phyloP scores from a whole-genome alignment of 2,329 filamentous ascomycete species.

The Fusarium succisae region DNA sequence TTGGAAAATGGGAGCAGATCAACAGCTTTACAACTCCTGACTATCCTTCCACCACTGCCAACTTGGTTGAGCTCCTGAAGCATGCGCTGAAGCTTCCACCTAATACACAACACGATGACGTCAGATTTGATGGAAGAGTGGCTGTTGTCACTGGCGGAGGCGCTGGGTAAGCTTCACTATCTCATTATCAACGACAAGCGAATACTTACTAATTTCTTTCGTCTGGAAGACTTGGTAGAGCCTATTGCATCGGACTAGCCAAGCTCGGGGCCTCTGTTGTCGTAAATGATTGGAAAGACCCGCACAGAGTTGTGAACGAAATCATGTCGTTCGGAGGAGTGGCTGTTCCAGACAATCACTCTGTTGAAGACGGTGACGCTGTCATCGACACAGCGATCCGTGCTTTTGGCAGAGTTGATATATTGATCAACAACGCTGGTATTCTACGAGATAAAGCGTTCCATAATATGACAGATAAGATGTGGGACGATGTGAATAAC shows the following conservation, averaged over 20 bases:
- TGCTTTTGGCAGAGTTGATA: neutral
- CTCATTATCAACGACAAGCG: neutral
- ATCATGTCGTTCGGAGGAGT: neutral
- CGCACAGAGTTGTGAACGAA: neutral
- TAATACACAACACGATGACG: neutral
- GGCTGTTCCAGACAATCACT: neutral
- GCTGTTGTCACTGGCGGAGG: neutral
- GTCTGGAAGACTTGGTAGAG: neutral
- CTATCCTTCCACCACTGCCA: neutral
- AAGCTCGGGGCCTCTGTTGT: neutral
- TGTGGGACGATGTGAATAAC: neutral
- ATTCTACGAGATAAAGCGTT: neutral
- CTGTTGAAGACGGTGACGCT: neutral
- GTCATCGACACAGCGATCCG: neutral
- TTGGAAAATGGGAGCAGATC: neutral
- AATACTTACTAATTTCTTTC: neutral
- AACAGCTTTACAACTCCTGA: neutral
- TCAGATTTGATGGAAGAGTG: neutral
- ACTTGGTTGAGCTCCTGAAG: neutral
- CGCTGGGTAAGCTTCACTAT: neutral
- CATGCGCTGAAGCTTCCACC: neutral
- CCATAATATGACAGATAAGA: neutral
- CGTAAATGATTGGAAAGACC: neutral
- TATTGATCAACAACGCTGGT: neutral
- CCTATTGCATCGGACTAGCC: neutral